phyloP scores from a whole-genome alignment of 306 rosid genomes.

The Arachis stenosperma region DNA sequence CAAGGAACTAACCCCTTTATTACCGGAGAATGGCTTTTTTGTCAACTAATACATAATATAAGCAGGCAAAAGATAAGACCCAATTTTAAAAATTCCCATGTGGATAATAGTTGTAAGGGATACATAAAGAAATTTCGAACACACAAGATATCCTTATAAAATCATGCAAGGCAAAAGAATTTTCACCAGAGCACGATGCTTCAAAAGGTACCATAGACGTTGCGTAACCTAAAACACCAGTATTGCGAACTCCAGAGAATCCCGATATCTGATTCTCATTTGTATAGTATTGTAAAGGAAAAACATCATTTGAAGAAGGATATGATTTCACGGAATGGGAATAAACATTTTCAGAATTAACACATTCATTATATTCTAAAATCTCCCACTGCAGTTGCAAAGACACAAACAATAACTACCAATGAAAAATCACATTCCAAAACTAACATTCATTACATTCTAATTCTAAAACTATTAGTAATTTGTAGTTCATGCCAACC shows the following conservation, averaged over 20 bases:
- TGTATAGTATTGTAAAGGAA: constrained; percentile 42
- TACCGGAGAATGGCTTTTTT: constrained; percentile 39
- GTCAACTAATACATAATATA: constrained; percentile 51
- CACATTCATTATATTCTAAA: neutral
- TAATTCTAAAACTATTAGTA: no score
- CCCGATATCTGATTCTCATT: constrained; percentile 91
- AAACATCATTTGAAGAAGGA: constrained; percentile 57
- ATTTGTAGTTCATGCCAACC: no score
- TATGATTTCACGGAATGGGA: constrained; percentile 57
- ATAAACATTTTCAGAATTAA: constrained; percentile 68
- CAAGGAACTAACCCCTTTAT: constrained; percentile 53
- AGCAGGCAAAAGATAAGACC: no score
- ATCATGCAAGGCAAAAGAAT: constrained; percentile 45
- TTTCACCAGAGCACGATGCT: constrained; percentile 46
- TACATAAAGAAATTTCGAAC: no score
- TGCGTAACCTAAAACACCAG: constrained; percentile 40
- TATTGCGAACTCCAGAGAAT: constrained; percentile 46
- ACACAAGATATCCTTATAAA: constrained; percentile 38
- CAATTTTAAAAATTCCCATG: no score
- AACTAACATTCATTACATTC: no score
- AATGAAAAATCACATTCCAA: no score
- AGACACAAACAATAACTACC: no score
- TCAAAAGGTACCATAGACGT: constrained; percentile 43
- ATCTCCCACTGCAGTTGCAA: no score
- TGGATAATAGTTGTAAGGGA: no score